phyloP scores from a whole-genome alignment of 495 filamentous ascomycete species.

The Beverwykella pulmonaria region DNA sequence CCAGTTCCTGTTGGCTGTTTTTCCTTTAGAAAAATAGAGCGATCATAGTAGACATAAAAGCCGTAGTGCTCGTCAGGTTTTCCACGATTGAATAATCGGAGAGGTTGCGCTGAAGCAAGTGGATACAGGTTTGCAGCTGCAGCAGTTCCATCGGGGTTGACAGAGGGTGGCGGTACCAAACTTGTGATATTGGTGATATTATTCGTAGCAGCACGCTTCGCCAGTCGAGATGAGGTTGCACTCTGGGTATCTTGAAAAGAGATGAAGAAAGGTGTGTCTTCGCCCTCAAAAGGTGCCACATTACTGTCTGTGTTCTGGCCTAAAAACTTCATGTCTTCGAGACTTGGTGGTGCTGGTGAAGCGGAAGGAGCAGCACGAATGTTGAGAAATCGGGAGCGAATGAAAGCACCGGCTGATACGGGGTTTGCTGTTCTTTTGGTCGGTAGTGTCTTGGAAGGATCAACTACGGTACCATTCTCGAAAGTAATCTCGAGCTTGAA shows the following conservation, averaged over 20 bases:
- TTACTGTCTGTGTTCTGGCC: conserved; percentile 81
- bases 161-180: conserved; percentile 62
- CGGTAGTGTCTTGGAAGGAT: conserved; percentile 40
- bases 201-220: conserved; percentile 18
- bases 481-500: conserved; percentile 80
- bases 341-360: conserved; percentile 63
- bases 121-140: conserved; percentile 71
- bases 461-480: conserved; percentile 65
- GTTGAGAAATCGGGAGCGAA: conserved; percentile 27
- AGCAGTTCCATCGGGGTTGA: conserved; percentile 68
- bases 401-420: conserved; percentile 34
- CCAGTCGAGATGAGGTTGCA: conserved; percentile 14
- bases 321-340: conserved; percentile 73
- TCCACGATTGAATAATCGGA: conserved; percentile 84
- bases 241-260: conserved; percentile 43
- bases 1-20: conserved; percentile 24
- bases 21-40: conserved; percentile 76
- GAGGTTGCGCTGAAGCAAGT: conserved; percentile 70
- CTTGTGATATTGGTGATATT: conserved; percentile 54
- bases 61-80: conserved; percentile 82
- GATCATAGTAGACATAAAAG: conserved; percentile 90
- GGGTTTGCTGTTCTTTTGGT: conserved; percentile 31
- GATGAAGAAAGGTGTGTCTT: conserved; percentile 71
- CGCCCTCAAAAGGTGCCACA: conserved; percentile 60
- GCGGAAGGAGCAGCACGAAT: conserved; percentile 49